Percentiles rank a stretch among this genome's conserved stretches.
phyloP scores from a whole-genome alignment of 306 rosid species.

The Vachellia collinsii region DNA sequence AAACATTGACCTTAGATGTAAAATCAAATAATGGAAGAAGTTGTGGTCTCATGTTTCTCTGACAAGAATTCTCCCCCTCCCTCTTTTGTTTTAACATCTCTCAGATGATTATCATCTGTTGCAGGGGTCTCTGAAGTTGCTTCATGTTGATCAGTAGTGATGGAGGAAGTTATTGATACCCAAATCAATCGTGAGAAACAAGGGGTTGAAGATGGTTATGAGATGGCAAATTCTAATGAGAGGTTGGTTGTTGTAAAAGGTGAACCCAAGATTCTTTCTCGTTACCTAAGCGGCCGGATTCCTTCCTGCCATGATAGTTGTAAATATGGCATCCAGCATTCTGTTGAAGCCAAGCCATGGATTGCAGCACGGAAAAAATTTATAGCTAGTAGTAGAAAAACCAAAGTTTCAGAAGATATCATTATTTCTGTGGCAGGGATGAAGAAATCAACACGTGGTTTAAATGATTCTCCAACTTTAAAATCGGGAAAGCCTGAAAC shows the following conservation, averaged over 20 bases:
- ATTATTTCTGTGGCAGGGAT: slow-evolving; percentile 37
- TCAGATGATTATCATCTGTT: slow-evolving; percentile 36
- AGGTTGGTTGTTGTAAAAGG: slow-evolving; percentile 24
- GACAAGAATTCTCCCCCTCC: background rate
- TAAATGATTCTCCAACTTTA: slow-evolving; percentile 38
- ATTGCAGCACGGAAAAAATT: slow-evolving; percentile 33
- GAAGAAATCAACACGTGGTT: slow-evolving; percentile 35
- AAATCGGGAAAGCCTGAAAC: slow-evolving; percentile 23
- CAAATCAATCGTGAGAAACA: slow-evolving; percentile 39
- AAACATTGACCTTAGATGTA: background rate
- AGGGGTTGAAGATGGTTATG: slow-evolving; percentile 33
- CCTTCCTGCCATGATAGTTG: slow-evolving; percentile 84
- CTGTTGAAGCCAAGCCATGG: slow-evolving; percentile 52
- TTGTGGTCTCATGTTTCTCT: slow-evolving; percentile 29
- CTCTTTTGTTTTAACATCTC: background rate
- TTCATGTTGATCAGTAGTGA: slow-evolving; percentile 44
- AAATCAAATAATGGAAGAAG: background rate
- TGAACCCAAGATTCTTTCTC: slow-evolving; percentile 51
- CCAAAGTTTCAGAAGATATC: slow-evolving; percentile 29
- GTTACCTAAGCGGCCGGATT: slow-evolving; percentile 57
- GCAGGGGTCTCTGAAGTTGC: slow-evolving; percentile 46
- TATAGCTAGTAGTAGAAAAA: slow-evolving; percentile 29
- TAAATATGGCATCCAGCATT: slow-evolving; percentile 67
- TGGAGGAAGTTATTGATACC: slow-evolving; percentile 45
- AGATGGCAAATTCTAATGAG: slow-evolving; percentile 32